Percentiles rank a stretch among this genome's conserved stretches.
Evolutionary conservation across 2,329 filamentous ascomycete species (phyloP).

Genomic region (Venturia oleaginea): DNA sequence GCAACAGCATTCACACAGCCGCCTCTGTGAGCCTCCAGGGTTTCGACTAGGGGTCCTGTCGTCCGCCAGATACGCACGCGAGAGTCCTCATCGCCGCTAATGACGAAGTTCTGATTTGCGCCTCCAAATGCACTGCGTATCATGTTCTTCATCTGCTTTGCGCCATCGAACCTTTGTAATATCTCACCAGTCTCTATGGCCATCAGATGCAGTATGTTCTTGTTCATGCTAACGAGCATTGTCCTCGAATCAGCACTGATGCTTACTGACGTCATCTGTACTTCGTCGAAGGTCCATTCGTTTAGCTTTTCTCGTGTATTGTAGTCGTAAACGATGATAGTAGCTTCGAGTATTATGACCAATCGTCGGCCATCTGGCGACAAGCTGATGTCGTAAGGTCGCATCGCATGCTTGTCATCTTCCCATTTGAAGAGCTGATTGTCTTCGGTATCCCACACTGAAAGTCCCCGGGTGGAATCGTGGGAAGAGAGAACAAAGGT

Average conservation of each 20-base stretch:
- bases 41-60: slow-evolving; percentile 66
- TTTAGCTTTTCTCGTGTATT: slow-evolving; percentile 65
- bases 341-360: slow-evolving; percentile 63
- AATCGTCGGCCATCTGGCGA: slow-evolving; percentile 72
- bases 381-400: slow-evolving; percentile 78
- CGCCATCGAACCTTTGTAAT: slow-evolving; percentile 67
- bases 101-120: slow-evolving; percentile 81
- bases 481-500: slow-evolving; percentile 59
- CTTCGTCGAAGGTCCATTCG: slow-evolving; percentile 59
- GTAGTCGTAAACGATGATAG: slow-evolving; percentile 76
- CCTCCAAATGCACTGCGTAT: slow-evolving; percentile 82
- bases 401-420: slow-evolving; percentile 44
- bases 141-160: slow-evolving; percentile 64
- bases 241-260: slow-evolving; percentile 74
- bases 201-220: slow-evolving; percentile 68
- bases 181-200: slow-evolving; percentile 64
- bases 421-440: slow-evolving; percentile 42
- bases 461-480: slow-evolving; percentile 28
- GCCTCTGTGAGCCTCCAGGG: slow-evolving; percentile 60
- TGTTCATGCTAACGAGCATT: slow-evolving; percentile 72
- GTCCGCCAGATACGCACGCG: slow-evolving; percentile 87
- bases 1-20: slow-evolving; percentile 77
- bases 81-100: slow-evolving; percentile 79
- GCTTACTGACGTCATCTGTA: slow-evolving; percentile 66
- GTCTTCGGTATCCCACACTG: slow-evolving; percentile 54